Base-by-base conservation (phyloP, 805 yeast species). In the Candida silvicultrix region DNA sequence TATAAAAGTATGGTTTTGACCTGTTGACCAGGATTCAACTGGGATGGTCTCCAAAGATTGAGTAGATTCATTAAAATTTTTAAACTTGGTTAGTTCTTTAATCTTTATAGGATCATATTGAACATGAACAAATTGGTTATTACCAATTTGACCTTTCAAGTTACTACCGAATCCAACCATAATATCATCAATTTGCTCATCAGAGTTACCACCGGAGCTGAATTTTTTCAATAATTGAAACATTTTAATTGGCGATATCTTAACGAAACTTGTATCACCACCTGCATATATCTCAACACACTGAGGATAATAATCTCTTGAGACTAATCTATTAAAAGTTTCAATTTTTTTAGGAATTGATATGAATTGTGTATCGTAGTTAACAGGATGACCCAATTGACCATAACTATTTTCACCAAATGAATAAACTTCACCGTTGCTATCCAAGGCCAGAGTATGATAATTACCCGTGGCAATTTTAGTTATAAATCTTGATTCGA, bases 361-460 rank as follows among this genome's bases (percentile, higher is more conserved):
- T 40, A 83, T 72, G 39, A 75, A 68, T 55, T 85, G 92, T 16
- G 84, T 78, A 48, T 78, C 79, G 59, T 80, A 80, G 20, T 76
- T 70, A 41, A 85, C 81, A 8, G 80, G 80, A 41, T 78, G 71
- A 11, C 92, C 96, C 45, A 92, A 70, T 58, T 94, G 92, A n/a
- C 98, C 98, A 62, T 68, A 79, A 4, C 78, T 71, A 62, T 92
- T 92, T 47, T 78, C 77, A 21, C 99, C 99, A 78, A 94, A 90
- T 2, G 89, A 76, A 78, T 84, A 85, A n/a, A 89, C 67, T 44
- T 72, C 70, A 9, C 92, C 94, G n/a, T 69, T 57, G 2, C 69
- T 55, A 54, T 87, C 92, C n/a, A 77, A 61, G 7, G 81, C 92
- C 31, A 89, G 61, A 4, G 89, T 78, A 64, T 89, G 95, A 60